Conservation (phyloP, 352 stramenopile genomes). For the Pythium dissimile region DNA sequence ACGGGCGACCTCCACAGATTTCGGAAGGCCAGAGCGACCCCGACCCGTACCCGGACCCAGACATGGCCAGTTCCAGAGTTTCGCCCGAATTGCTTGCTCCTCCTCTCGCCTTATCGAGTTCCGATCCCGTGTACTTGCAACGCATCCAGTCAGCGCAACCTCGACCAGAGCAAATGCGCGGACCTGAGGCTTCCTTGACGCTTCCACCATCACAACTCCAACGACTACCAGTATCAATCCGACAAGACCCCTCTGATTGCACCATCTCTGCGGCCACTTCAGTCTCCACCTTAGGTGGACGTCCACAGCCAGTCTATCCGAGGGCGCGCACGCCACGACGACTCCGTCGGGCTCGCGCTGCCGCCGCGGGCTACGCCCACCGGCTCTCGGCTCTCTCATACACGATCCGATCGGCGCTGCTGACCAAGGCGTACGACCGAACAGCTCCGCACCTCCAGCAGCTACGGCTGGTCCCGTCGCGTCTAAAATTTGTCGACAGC, state of each 20-base stretch:
- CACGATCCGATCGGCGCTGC: slow-evolving; percentile 3
- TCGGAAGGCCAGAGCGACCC: neutral
- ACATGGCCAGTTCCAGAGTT: no score
- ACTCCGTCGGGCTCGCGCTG: neutral
- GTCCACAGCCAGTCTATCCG: no score
- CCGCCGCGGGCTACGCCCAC: neutral
- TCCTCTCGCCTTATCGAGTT: neutral
- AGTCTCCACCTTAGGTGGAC: no score
- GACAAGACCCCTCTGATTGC: neutral
- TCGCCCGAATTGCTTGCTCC: neutral
- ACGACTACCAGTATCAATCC: neutral
- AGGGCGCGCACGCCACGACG: neutral
- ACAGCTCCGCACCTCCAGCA: neutral
- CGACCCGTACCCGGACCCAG: no score
- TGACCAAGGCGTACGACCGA: slow-evolving; percentile 1
- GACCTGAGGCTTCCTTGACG: neutral
- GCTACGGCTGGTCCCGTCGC: neutral
- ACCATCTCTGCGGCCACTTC: neutral
- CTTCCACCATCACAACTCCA: neutral
- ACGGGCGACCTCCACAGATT: neutral
- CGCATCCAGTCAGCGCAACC: neutral
- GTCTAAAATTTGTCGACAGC: slow-evolving; percentile 3
- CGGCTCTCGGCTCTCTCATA: neutral
- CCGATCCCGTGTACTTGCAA: neutral
- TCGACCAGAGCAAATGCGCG: neutral